Percentiles rank a stretch among this genome's conserved stretches.
Evolutionary conservation across 306 rosid genomes (phyloP).

Genomic region (Casuarina glauca): DNA sequence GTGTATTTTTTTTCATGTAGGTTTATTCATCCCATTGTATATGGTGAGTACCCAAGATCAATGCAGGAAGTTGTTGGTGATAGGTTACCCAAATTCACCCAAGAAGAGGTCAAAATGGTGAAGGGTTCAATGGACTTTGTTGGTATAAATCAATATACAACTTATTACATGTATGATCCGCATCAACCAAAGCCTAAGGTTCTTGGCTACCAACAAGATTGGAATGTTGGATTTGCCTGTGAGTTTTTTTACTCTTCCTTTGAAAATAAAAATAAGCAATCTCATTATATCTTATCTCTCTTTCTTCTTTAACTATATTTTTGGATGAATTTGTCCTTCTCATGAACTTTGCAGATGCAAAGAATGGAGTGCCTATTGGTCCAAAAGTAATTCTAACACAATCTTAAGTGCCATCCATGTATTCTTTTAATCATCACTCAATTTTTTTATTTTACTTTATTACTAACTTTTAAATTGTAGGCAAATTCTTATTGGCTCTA

Average conservation of each 20-base stretch:
- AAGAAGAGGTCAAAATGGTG: constrained; percentile 75
- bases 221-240: constrained; percentile 89
- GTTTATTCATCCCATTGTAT: constrained; percentile 89
- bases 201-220: constrained; percentile 75
- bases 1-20: constrained; percentile 34
- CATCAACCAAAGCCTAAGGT: constrained; percentile 49
- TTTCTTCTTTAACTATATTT: neutral
- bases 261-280: neutral
- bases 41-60: constrained; percentile 90
- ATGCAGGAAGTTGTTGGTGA: constrained; percentile 70
- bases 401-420: neutral
- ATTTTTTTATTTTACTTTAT: constrained; percentile 7
- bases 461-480: constrained; percentile 34
- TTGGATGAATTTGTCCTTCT: constrained; percentile 8
- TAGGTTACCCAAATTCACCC: constrained; percentile 81
- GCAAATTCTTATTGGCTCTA: constrained; percentile 87
- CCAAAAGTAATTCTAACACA: constrained; percentile 55
- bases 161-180: constrained; percentile 67
- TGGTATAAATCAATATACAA: constrained; percentile 83
- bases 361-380: constrained; percentile 81
- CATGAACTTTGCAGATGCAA: constrained; percentile 53
- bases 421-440: constrained; percentile 1
- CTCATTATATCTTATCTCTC: neutral
- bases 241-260: constrained; percentile 36
- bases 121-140: constrained; percentile 79